phyloP scores from a whole-genome alignment of 2,329 filamentous ascomycete species.

The Xylariaceae sp. region DNA sequence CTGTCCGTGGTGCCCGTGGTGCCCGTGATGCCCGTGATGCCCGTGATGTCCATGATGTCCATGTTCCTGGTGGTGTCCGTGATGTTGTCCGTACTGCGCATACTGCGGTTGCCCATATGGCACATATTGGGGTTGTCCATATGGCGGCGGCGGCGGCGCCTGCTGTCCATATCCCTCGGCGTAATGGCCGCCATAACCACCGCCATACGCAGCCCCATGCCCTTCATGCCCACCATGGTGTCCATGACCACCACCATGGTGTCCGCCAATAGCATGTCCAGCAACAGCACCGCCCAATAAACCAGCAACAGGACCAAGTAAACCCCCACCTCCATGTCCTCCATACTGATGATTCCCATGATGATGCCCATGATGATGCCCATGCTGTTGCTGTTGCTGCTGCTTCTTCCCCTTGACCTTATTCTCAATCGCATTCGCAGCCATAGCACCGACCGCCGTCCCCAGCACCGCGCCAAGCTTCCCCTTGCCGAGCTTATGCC shows the following conservation, averaged over 20 bases:
- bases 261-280: too few relatives aligned
- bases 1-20: conserved; percentile 7
- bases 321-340: not conserved
- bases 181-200: too few relatives aligned
- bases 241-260: too few relatives aligned
- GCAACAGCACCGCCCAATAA: too few relatives aligned
- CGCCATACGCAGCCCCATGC: too few relatives aligned
- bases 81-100: conserved; percentile 1
- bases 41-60: conserved; percentile 17
- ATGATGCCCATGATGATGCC: conserved; percentile 26
- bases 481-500: conserved; percentile 50
- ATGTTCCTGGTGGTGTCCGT: conserved; percentile 19
- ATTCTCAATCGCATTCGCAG: conserved; percentile 47
- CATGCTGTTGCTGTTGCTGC: conserved; percentile 13
- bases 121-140: too few relatives aligned
- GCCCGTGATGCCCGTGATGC: conserved; percentile 19
- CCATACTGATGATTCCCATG: conserved; percentile 15
- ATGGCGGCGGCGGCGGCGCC: too few relatives aligned
- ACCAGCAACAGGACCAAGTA: too few relatives aligned
- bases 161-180: too few relatives aligned
- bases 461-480: conserved; percentile 48
- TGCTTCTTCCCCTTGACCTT: conserved; percentile 34
- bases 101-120: too few relatives aligned
- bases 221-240: too few relatives aligned
- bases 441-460: conserved; percentile 48